Conservation (phyloP, 1,284 basidiomycete genomes). For the Puccinia coronata region DNA sequence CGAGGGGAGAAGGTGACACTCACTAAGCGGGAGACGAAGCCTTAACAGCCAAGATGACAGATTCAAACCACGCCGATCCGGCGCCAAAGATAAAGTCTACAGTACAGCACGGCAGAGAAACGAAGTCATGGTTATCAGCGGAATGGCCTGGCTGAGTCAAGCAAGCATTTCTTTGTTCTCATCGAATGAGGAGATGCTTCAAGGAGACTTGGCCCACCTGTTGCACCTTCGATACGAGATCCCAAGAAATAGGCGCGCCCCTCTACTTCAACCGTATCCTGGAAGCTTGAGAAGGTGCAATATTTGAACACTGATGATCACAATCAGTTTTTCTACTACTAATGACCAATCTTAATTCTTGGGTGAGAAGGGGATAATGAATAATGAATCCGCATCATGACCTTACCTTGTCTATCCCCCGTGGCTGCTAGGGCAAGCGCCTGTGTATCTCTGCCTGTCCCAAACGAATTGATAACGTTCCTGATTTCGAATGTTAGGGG, state of each 20-base stretch:
- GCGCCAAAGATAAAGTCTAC: conserved; percentile 39
- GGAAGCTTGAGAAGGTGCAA: conserved; percentile 35
- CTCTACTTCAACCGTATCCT: conserved; percentile 35
- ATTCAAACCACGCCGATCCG: conserved; percentile 37
- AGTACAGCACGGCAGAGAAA: neutral
- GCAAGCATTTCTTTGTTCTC: too few relatives aligned
- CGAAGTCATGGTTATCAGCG: too few relatives aligned
- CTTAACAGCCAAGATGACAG: conserved; percentile 16
- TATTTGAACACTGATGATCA: conserved; percentile 10
- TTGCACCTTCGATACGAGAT: conserved; percentile 44
- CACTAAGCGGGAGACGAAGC: neutral
- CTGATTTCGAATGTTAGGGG: neutral
- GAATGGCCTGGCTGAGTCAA: neutral
- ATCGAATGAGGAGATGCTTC: too few relatives aligned
- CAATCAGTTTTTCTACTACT: too few relatives aligned
- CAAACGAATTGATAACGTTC: conserved; percentile 29
- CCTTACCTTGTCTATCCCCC: conserved; percentile 18
- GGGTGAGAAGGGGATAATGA: too few relatives aligned
- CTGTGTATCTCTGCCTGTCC: conserved; percentile 40
- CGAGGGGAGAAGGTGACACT: neutral
- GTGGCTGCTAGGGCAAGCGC: conserved; percentile 20
- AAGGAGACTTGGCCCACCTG: neutral
- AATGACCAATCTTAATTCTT: too few relatives aligned
- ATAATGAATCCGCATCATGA: neutral
- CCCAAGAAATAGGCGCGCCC: conserved; percentile 1